These are phyloP conservation scores for Lavandula angustifolia DNA, from an alignment of 257 asterid species.

Conservation along the genomic window DNA sequence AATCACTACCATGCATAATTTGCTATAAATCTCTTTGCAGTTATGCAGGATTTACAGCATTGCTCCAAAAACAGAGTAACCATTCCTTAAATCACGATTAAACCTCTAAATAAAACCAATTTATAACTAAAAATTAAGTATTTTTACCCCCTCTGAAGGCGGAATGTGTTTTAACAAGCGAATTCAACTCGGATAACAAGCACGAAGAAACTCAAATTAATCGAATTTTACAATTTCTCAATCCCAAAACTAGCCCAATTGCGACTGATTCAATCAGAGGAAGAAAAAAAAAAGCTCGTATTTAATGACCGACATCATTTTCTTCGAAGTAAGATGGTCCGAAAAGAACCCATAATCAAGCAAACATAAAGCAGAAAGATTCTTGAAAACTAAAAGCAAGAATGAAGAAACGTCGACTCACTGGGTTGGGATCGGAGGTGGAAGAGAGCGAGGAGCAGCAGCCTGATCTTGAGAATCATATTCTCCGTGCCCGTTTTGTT, in stretches of 20 bases:
- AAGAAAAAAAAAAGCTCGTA: neutral
- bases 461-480: conserved; percentile 49
- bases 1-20: conserved; percentile 5
- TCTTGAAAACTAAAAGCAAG: neutral
- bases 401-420: conserved; percentile 29
- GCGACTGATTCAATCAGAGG: conserved; percentile 16
- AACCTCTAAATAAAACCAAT: neutral
- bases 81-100: neutral
- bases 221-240: neutral
- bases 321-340: neutral
- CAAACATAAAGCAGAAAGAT: neutral
- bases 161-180: neutral
- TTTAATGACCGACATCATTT: conserved; percentile 7
- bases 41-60: conserved; percentile 12
- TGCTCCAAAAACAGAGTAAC: neutral
- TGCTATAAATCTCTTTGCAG: neutral
- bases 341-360: conserved; percentile 2
- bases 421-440: conserved; percentile 70
- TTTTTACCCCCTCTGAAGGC: neutral
- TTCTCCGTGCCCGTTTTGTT: conserved; percentile 39
- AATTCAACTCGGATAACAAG: too few relatives aligned
- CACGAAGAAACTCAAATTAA: neutral
- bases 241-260: neutral
- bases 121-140: neutral
- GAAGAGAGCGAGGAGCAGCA: conserved; percentile 52